Conservation (phyloP, 345 rosid species). For the sweet orange (Citrus sinensis) region DVS_A1.0 CM039162.1:9908001-9908500, state of each 20-base stretch:
- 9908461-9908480: too few species aligned
- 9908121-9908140: neutral
- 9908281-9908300: neutral
- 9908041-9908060: slow-evolving; percentile 72
- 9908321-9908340: neutral
- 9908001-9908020: neutral
- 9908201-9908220: neutral
- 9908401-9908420: neutral
- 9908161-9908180: neutral
- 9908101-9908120: neutral
- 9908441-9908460: too few species aligned
- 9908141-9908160: neutral
- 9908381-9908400: neutral
- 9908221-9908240: neutral
- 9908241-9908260: slow-evolving; percentile 2
- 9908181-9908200: neutral
- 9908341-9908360: neutral
- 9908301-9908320: neutral
- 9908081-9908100: slow-evolving; percentile 86
- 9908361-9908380: neutral
- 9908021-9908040: slow-evolving; percentile 11
- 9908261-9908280: neutral
- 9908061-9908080: slow-evolving; percentile 87
- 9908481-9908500: neutral
- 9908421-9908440: neutral